Conservation (phyloP, 202 grass and related monocot genomes). For the Cymbopogon flexuosus region DNA sequence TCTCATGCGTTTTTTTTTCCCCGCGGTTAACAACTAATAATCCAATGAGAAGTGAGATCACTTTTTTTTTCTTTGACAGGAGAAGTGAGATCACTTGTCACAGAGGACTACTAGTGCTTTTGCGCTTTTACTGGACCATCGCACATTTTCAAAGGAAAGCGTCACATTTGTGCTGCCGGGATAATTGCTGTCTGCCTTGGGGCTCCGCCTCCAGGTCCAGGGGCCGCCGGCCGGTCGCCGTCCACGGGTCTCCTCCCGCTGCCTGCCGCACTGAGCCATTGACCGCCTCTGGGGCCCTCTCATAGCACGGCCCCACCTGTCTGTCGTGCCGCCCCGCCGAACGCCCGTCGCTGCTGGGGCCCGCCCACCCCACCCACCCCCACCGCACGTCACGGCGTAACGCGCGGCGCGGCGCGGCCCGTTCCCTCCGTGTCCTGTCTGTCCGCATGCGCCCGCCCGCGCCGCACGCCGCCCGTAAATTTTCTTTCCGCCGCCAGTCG, state of each 20-base stretch:
- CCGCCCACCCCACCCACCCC: background rate
- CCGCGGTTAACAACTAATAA: too few species aligned
- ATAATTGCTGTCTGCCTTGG: background rate
- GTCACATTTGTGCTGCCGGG: background rate
- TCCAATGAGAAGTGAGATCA: too few species aligned
- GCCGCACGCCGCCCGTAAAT: background rate
- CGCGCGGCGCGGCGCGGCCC: background rate
- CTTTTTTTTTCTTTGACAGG: too few species aligned
- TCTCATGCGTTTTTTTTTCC: too few species aligned
- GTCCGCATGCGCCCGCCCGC: background rate
- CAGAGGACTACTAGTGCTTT: too few species aligned
- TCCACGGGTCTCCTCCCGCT: background rate
- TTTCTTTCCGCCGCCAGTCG: slow-evolving; percentile 28
- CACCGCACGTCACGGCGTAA: slow-evolving; percentile 31
- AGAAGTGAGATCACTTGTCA: too few species aligned
- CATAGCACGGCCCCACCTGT: background rate
- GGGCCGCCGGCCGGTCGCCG: too few species aligned
- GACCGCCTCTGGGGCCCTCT: background rate
- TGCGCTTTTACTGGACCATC: too few species aligned
- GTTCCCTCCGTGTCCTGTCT: slow-evolving; percentile 14
- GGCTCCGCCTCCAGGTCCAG: background rate
- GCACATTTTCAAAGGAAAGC: background rate
- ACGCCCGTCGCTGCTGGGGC: background rate
- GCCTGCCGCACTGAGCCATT: background rate
- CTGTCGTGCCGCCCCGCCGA: background rate